Conservation (phyloP, 2,329 filamentous ascomycete species). For the Zasmidium citrigriseum region DNA sequence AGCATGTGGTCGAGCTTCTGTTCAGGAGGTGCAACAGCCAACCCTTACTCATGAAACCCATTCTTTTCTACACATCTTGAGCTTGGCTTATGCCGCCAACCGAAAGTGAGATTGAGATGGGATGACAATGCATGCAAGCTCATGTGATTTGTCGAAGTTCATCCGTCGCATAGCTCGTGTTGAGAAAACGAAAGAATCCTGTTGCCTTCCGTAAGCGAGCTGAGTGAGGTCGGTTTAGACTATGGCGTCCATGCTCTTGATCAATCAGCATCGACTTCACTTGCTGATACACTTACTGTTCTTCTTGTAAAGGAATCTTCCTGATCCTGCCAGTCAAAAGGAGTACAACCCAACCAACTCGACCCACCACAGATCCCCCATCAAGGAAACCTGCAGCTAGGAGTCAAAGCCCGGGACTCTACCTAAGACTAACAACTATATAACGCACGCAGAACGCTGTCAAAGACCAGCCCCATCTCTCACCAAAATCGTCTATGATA, state of each 20-base stretch:
- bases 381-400: conserved; percentile 7
- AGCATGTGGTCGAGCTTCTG: background rate
- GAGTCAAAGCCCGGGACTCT: conserved; percentile 23
- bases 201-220: background rate
- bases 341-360: conserved; percentile 23
- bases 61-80: too few species aligned
- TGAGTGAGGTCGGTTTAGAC: background rate
- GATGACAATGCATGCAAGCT: background rate
- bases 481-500: conserved; percentile 3
- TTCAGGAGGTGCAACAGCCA: background rate
- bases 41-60: background rate
- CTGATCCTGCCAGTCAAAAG: conserved; percentile 11
- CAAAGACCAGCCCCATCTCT: background rate
- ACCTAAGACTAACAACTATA: conserved; percentile 21
- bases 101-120: too few species aligned
- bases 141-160: background rate
- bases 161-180: background rate
- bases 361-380: conserved; percentile 5
- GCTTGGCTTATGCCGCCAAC: too few species aligned
- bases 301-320: too few species aligned
- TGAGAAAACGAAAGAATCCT: too few species aligned
- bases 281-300: too few species aligned
- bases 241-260: background rate
- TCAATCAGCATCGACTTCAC: too few species aligned
- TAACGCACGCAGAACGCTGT: conserved; percentile 4